Conservation (phyloP, 2,329 filamentous ascomycete genomes). For the Penicillium sp. region DNA sequence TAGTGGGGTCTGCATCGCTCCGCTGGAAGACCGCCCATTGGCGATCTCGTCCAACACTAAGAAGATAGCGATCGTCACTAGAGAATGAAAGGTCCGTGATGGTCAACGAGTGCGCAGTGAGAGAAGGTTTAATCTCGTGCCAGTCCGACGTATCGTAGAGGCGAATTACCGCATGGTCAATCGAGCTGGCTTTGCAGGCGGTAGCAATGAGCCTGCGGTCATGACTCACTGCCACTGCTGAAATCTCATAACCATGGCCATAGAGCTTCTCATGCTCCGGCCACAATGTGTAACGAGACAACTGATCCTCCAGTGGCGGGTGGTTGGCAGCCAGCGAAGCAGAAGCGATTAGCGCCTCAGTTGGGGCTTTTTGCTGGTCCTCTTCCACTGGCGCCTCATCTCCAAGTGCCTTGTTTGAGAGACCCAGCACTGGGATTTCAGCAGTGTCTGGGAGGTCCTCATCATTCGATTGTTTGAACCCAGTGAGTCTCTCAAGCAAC, state of each 20-base stretch:
- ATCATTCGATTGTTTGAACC: slow-evolving; percentile 49
- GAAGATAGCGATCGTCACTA: slow-evolving; percentile 66
- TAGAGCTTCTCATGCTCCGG: slow-evolving; percentile 96
- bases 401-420: slow-evolving; percentile 89
- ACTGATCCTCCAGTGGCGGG: slow-evolving; percentile 84
- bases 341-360: slow-evolving; percentile 23
- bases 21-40: slow-evolving; percentile 83
- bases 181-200: slow-evolving; percentile 86
- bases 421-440: slow-evolving; percentile 88
- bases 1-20: slow-evolving; percentile 35
- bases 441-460: slow-evolving; percentile 74
- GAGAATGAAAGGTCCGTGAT: slow-evolving; percentile 82
- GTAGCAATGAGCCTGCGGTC: slow-evolving; percentile 78
- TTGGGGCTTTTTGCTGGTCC: slow-evolving; percentile 42
- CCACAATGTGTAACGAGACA: slow-evolving; percentile 89
- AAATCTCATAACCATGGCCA: slow-evolving; percentile 96
- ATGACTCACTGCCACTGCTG: slow-evolving; percentile 74
- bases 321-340: slow-evolving; percentile 59
- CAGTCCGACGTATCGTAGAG: slow-evolving; percentile 84
- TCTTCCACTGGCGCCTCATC: slow-evolving; percentile 39
- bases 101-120: slow-evolving; percentile 83
- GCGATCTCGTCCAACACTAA: slow-evolving; percentile 88
- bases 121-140: slow-evolving; percentile 80
- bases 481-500: slow-evolving; percentile 68
- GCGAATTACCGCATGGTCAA: slow-evolving; percentile 91